Conservation (phyloP, 2,329 filamentous ascomycete genomes). For the Diaporthe ilicicola region DNA sequence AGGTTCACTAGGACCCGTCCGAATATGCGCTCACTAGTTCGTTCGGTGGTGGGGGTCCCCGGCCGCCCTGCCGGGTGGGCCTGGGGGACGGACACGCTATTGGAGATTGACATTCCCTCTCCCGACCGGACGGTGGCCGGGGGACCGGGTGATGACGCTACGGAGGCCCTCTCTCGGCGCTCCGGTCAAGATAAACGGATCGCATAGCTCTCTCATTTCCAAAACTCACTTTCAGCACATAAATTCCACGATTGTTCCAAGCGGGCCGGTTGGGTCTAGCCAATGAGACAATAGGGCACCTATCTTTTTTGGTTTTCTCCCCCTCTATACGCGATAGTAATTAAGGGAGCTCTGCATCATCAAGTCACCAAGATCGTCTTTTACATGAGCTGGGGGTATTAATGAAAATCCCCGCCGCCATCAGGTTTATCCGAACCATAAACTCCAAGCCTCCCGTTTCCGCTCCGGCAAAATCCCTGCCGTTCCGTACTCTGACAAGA, state of each 20-base stretch:
- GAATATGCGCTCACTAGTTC: background rate
- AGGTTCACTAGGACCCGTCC: too few species aligned
- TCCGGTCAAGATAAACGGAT: background rate
- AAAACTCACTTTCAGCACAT: background rate
- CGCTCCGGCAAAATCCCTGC: constrained; percentile 7
- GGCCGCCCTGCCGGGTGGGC: background rate
- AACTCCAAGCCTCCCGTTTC: background rate
- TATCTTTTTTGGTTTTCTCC: background rate
- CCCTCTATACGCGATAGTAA: constrained; percentile 13
- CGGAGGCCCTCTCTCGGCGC: background rate
- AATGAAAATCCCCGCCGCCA: background rate
- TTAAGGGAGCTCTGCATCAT: constrained; percentile 19
- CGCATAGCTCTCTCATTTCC: background rate
- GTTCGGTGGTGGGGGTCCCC: background rate
- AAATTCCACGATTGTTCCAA: too few species aligned
- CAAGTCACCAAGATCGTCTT: constrained; percentile 19
- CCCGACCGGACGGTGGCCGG: background rate
- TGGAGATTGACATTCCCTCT: background rate
- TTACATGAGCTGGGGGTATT: constrained; percentile 23
- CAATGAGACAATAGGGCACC: background rate
- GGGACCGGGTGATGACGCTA: background rate
- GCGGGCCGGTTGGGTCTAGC: background rate
- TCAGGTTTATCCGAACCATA: constrained; percentile 19
- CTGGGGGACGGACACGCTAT: background rate
- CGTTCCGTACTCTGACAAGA: constrained; percentile 14